Base-by-base conservation (phyloP, 768 basidiomycete genomes). In the Serendipita indica region DNA sequence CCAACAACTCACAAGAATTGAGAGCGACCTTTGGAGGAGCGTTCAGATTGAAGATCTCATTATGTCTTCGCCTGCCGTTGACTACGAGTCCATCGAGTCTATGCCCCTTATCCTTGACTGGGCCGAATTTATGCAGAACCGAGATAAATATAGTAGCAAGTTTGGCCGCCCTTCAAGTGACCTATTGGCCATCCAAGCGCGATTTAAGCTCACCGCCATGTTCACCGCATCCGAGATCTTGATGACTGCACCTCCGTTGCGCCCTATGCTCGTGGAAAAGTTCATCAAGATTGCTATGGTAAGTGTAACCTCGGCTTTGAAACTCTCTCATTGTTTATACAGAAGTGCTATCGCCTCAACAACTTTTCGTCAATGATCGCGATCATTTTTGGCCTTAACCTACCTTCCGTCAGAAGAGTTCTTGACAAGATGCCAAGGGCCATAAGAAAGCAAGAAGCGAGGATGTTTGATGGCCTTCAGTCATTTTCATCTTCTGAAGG, bases 31-130 rank as follows among this genome's bases (percentile, higher is more conserved):
- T 58, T 89, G 91, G 67, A 81, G 86, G 69, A 78, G 79, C 12
- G 77, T 94, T 68, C 84, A 83, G 64, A 91, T 91, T 66, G 88
- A 92, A 65, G 91, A 94, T 65, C 75, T 91, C n/a, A 35, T 75
- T 81, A 52, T 39, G 16, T 33, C 49, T 18, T 54, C 32, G 34
- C 60, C 64, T 63, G 65, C 54, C 18, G 22, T 32, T 20, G 33
- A 30, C 20, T 27, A 43, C 57, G 58, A 52, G 35, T 35, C 52
- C 4, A 22, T 54, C 57, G 58, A 52, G 35, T 35, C 52, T 4
- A 18, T 46, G 2, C 76, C 79, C 10, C 77, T 87, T 63, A 77
- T 86, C 20, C 74, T 86, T 16, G 90, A 93, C 67, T 94, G 91
- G 92, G 75, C 77, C 13, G 79, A 80, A 63, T 92, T 84, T 66